Conservation (phyloP, 352 stramenopile genomes). For the Plasmopara halstedii region DNA sequence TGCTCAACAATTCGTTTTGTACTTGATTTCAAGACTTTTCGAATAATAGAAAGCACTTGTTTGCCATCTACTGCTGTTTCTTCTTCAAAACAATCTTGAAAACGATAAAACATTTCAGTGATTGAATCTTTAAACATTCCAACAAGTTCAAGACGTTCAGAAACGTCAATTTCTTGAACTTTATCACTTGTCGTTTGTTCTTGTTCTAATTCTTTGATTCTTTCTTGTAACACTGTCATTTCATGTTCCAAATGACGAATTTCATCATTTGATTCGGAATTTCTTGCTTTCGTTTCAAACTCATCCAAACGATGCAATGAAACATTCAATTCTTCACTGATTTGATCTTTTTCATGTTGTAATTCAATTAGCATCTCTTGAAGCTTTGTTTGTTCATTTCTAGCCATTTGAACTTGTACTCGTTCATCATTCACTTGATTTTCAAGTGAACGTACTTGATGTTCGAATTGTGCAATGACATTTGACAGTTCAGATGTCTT, state of each 20-base stretch:
- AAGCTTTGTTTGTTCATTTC: slow-evolving; percentile 24
- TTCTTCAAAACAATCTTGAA: slow-evolving; percentile 76
- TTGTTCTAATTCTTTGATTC: too few species aligned
- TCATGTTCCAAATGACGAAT: too few species aligned
- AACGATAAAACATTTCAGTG: slow-evolving; percentile 80
- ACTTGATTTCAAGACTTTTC: slow-evolving; percentile 72
- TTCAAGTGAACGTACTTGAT: slow-evolving; percentile 27
- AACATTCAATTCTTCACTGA: too few species aligned
- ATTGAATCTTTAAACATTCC: slow-evolving; percentile 65
- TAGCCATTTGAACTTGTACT: slow-evolving; percentile 25
- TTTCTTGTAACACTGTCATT: too few species aligned
- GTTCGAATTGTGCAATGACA: slow-evolving; percentile 36
- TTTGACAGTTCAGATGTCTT: slow-evolving; percentile 47
- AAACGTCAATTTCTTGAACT: slow-evolving; percentile 3
- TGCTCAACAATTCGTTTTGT: slow-evolving; percentile 61
- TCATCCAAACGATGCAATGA: too few species aligned
- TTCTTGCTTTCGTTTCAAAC: too few species aligned
- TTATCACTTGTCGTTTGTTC: too few species aligned
- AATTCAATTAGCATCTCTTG: too few species aligned
- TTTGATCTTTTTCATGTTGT: too few species aligned
- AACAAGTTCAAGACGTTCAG: slow-evolving; percentile 33
- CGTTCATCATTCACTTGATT: slow-evolving; percentile 30
- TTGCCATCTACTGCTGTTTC: slow-evolving; percentile 48
- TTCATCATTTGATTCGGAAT: too few species aligned
- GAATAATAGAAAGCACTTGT: slow-evolving; percentile 64